Evolutionary conservation across 1,284 basidiomycete genomes (phyloP).

Genomic region (Phellinidium pouzarii): DNA sequence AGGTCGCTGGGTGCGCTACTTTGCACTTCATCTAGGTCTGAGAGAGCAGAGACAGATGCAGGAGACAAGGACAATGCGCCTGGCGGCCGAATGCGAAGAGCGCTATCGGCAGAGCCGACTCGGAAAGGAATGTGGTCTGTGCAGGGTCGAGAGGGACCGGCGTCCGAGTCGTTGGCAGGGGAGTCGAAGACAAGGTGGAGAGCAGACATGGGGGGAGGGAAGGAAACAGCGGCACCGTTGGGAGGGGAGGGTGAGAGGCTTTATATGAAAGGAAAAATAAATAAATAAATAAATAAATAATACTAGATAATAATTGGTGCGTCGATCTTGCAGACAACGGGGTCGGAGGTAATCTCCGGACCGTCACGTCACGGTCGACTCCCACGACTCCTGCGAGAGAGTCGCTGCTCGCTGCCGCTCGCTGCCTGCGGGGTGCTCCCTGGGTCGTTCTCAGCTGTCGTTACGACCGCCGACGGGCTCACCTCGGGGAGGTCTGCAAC

Average conservation of each 20-base stretch:
- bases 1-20: conserved; percentile 14
- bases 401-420: neutral
- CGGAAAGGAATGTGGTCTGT: neutral
- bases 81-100: too few species aligned
- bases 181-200: neutral
- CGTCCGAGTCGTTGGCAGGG: neutral
- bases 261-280: neutral
- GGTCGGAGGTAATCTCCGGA: neutral
- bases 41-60: neutral
- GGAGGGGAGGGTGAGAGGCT: neutral
- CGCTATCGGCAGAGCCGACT: too few species aligned
- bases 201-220: neutral
- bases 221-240: neutral
- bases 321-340: neutral
- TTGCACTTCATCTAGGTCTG: neutral
- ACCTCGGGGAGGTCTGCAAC: too few species aligned
- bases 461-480: too few species aligned
- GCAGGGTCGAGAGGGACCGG: neutral
- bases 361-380: too few species aligned
- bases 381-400: neutral
- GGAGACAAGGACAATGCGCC: conserved; percentile 1
- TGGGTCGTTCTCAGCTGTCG: too few species aligned
- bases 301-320: too few species aligned
- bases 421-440: too few species aligned
- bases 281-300: neutral